Evolutionary conservation across 805 yeast genomes (phyloP), one percentile per base, ranked within the genome.

Genomic region (Candida multigemmis): DNA sequence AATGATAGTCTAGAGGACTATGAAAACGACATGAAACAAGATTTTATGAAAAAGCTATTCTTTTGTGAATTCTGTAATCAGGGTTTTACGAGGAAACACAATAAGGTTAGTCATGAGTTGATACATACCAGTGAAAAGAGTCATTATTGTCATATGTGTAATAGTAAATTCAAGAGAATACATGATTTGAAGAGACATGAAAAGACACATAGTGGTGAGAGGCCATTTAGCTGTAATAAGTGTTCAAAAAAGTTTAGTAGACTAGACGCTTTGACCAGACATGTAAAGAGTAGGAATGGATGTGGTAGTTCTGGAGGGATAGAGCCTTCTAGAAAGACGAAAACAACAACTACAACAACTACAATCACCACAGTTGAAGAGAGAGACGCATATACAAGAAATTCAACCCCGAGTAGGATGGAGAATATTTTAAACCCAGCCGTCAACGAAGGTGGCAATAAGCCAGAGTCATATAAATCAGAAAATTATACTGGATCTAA

Each of bases 181-280:
- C 87, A 81, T 47, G 93, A 83, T 47, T 59, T 83, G 41, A 79
- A 74, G 42, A 64, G 94, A 28, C 94, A 82, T 42, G 71, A 69
- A 31, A 77, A 77, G 48, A 60, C 77, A 19, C 94, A 82, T 44
- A 70, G 85, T 0, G 89, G 89, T 13, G 84, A 74, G 37, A 75
- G 70, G 45, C 87, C 89, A 2, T 75, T 56, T 44, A 51, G 46
- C 22, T 82, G 93, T 46, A 53, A 53, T 12, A 56, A 58, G 24
- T 82, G 93, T 53, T 68, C 68, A 10, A 62, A 79, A 24, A 54
- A 62, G 22, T 82, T 82, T 52, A 82, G 89, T 1, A 56, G 94
- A 18, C 74, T 76, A 1, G 94, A 82, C 49, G 86, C 93, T 0
- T 58, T 82, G 15, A 66, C 74, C 3, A 60, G 94, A 34, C 94